These are phyloP conservation scores for Chondrus crispus DNA, from an alignment of 23 red algal genomes.

Conservation along the genomic window DNA sequence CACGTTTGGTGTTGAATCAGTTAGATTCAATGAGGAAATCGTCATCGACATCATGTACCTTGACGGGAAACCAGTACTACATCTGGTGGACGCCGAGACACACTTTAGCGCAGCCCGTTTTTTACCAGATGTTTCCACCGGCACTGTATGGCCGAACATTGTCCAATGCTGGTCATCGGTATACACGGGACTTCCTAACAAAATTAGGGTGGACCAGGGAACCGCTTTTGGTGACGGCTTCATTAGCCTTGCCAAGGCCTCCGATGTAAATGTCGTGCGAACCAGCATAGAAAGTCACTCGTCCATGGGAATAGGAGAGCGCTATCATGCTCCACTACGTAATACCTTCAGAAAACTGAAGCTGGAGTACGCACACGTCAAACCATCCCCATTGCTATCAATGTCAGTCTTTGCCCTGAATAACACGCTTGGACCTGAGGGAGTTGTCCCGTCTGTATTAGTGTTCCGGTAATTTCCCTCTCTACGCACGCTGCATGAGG, in stretches of 20 bases:
- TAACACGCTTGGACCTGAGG: background rate
- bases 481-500: no score
- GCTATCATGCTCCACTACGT: constrained; percentile 32
- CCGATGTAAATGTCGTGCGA: background rate
- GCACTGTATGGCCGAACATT: background rate
- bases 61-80: constrained; percentile 12
- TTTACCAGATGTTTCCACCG: background rate
- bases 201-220: background rate
- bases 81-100: background rate
- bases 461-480: background rate
- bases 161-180: background rate
- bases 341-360: background rate
- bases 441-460: background rate
- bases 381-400: background rate
- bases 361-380: background rate
- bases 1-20: background rate
- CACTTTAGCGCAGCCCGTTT: constrained; percentile 24
- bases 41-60: constrained; percentile 17
- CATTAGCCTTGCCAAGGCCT: background rate
- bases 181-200: background rate
- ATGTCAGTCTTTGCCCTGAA: background rate
- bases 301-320: background rate
- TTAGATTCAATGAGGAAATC: background rate
- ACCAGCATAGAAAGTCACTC: background rate
- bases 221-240: background rate